These are phyloP conservation scores for Lanmaoa rubissima DNA, from an alignment of 768 basidiomycete species.

Conservation along the genomic window DNA sequence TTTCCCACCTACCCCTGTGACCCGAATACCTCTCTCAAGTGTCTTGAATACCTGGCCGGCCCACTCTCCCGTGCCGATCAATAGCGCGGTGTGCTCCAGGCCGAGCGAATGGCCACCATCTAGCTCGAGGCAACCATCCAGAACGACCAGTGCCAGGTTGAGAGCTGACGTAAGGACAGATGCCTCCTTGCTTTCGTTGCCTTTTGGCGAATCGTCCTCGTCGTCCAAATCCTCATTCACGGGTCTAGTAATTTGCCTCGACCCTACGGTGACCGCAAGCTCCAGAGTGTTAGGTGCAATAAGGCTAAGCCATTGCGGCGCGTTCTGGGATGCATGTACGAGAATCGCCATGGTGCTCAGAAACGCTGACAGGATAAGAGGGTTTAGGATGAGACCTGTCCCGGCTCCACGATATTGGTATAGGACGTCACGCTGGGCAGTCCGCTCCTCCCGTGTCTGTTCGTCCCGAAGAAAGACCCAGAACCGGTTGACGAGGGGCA, in stretches of 20 bases:
- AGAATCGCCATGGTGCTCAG: slow-evolving; percentile 75
- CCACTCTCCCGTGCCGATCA: slow-evolving; percentile 82
- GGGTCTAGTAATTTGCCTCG: slow-evolving; percentile 52
- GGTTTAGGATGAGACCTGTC: slow-evolving; percentile 78
- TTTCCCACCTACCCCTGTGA: slow-evolving; percentile 63
- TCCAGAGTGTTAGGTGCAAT: slow-evolving; percentile 82
- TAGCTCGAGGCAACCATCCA: slow-evolving; percentile 72
- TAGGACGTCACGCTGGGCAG: slow-evolving; percentile 51
- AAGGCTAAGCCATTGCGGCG: slow-evolving; percentile 76
- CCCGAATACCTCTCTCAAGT: slow-evolving; percentile 62
- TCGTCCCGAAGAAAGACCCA: slow-evolving; percentile 92
- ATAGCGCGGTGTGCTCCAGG: slow-evolving; percentile 68
- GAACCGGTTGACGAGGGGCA: slow-evolving; percentile 90
- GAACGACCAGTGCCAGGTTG: slow-evolving; percentile 71
- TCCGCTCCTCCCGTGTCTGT: slow-evolving; percentile 70
- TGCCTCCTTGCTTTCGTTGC: slow-evolving; percentile 53
- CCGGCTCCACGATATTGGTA: slow-evolving; percentile 69
- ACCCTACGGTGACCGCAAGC: slow-evolving; percentile 77
- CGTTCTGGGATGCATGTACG: slow-evolving; percentile 78
- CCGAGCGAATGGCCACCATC: slow-evolving; percentile 76
- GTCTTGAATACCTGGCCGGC: slow-evolving; percentile 60
- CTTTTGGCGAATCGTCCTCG: slow-evolving; percentile 20
- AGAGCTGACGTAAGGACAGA: slow-evolving; percentile 71
- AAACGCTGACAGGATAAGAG: slow-evolving; percentile 73
- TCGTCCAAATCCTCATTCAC: slow-evolving; percentile 37